phyloP scores from a whole-genome alignment of 1,284 basidiomycete genomes.

The Cutaneotrichosporon dermatis region DNA sequence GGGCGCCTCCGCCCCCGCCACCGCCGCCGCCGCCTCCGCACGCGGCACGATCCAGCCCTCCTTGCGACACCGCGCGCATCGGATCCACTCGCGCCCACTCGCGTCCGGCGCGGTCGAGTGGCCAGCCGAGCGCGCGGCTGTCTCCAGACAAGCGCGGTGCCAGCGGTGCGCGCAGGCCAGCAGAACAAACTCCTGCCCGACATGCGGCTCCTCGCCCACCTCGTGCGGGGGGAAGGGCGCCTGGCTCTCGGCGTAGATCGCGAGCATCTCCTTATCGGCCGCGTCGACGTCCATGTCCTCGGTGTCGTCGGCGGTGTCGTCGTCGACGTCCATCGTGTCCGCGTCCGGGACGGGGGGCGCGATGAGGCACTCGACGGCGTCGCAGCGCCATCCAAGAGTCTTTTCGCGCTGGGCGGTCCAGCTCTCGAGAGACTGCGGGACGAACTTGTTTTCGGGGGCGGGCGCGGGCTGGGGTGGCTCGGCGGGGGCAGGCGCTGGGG shows the following conservation, averaged over 20 bases:
- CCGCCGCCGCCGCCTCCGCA: neutral
- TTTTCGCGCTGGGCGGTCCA: constrained; percentile 39
- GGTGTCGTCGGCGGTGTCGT: constrained; percentile 6
- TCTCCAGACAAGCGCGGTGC: constrained; percentile 38
- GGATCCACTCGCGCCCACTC: constrained; percentile 32
- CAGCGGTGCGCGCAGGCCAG: constrained; percentile 37
- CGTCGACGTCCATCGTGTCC: constrained; percentile 15
- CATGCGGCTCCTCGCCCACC: constrained; percentile 3
- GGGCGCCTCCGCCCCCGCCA: too few relatives aligned
- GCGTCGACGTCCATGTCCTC: neutral
- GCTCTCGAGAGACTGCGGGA: constrained; percentile 29
- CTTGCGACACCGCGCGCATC: constrained; percentile 39
- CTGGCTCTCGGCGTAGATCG: constrained; percentile 31
- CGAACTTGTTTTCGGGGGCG: constrained; percentile 2
- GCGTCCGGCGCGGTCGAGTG: constrained; percentile 8
- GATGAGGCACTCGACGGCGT: constrained; percentile 34
- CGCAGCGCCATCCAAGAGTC: constrained; percentile 42
- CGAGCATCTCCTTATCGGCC: constrained; percentile 31
- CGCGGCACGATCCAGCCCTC: constrained; percentile 35
- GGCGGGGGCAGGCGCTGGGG: neutral
- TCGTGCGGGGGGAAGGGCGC: constrained; percentile 7
- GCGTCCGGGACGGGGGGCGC: constrained; percentile 24
- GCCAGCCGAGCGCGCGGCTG: constrained; percentile 29
- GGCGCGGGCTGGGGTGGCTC: neutral
- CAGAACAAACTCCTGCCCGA: constrained; percentile 18